Percentiles rank a stretch among this genome's conserved stretches.
Conservation (phyloP, 2,329 filamentous ascomycete genomes). For the Botrytis cinerea region DNA sequence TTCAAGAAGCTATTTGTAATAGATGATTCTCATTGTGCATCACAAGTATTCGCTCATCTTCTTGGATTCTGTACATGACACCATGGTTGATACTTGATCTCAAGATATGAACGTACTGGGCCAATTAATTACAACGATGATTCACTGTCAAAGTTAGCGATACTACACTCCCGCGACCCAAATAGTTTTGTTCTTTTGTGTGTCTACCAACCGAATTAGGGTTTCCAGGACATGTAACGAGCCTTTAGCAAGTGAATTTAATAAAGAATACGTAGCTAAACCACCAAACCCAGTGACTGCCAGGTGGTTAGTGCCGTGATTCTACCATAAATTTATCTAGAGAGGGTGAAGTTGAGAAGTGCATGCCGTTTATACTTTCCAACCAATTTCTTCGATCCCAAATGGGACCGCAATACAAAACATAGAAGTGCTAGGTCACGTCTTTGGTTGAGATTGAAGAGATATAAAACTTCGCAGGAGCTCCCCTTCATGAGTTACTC, state of each 20-base stretch:
- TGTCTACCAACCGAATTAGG: background rate
- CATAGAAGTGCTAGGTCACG: background rate
- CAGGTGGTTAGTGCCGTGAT: background rate
- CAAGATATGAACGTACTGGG: background rate
- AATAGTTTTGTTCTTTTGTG: background rate
- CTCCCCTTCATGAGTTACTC: accelerated
- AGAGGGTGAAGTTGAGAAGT: background rate
- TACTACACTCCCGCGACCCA: background rate
- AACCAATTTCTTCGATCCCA: too few species aligned
- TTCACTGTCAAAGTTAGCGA: background rate
- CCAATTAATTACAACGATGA: background rate
- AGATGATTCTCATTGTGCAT: accelerated
- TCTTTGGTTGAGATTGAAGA: background rate
- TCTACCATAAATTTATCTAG: background rate
- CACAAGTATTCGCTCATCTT: background rate
- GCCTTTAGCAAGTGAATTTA: background rate
- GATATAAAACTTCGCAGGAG: background rate
- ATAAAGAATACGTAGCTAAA: background rate
- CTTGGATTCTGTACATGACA: too few species aligned
- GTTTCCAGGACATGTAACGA: background rate
- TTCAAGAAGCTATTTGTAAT: accelerated
- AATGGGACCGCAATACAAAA: background rate
- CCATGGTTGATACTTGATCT: background rate
- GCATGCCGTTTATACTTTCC: background rate
- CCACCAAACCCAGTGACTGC: background rate